Conservation (phyloP, 139 green algal species). For the Chlamydomonas sp. region DNA sequence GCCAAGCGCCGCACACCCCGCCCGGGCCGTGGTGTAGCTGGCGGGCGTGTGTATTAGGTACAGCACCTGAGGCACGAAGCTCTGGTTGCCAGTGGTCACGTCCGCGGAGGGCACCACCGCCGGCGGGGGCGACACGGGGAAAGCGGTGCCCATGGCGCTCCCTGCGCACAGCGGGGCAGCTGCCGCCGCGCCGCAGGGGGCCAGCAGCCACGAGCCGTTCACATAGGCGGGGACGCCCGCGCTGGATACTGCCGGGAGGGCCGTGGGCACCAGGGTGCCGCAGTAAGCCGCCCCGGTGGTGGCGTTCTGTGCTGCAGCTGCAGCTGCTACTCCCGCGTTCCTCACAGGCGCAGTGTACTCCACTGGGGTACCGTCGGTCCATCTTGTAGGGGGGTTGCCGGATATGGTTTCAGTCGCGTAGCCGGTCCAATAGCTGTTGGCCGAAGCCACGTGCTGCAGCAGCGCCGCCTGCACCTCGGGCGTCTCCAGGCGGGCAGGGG, state of each 20-base stretch:
- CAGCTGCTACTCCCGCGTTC: neutral
- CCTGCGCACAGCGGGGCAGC: slow-evolving; percentile 10
- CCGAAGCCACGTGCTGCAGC: neutral
- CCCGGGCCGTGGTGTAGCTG: neutral
- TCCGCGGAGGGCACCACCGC: neutral
- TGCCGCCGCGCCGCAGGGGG: neutral
- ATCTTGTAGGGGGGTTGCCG: neutral
- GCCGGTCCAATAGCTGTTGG: neutral
- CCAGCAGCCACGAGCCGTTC: neutral
- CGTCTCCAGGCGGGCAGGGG: neutral
- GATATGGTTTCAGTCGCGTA: neutral
- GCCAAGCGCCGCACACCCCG: slow-evolving; percentile 6
- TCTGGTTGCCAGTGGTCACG: neutral
- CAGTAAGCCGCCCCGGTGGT: neutral
- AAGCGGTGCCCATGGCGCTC: neutral
- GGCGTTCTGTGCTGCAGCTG: neutral
- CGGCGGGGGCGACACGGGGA: neutral
- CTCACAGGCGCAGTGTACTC: neutral
- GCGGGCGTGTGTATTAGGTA: neutral
- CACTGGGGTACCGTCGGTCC: neutral
- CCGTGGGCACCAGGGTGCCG: neutral
- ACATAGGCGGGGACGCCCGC: no score
- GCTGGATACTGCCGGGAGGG: neutral
- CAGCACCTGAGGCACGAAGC: neutral
- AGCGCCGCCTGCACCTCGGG: neutral